Base-by-base conservation (phyloP, 768 basidiomycete genomes). In the Lactifluus piperatus region DNA sequence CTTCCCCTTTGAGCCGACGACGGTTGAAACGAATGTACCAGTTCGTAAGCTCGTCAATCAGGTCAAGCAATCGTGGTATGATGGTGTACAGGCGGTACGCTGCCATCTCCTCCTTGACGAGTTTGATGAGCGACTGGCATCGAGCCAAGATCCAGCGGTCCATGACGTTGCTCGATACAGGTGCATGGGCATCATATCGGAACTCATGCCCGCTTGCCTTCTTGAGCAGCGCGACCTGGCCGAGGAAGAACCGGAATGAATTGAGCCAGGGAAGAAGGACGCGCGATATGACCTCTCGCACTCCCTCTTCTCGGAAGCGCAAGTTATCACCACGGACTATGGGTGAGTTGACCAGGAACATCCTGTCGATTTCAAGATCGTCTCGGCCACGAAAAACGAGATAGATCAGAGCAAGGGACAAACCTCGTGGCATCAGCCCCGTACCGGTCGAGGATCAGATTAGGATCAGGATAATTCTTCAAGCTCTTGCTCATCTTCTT, bases 1-100 rank as follows among this genome's bases (percentile, higher is more conserved):
- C 88, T 71, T 95, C 91, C 46, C 97, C 97, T 79, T 99, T 99
- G 60, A 99, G 76, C 16, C 97, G 82, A 65, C 86, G 87, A 45
- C 97, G 85, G 74, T 99, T 99, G 77, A 98, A 98, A 49, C 97
- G 92, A 69, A 99, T 98, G 74, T 99, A 99, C 94, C 94, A 97
- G 70, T 99, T 99, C 22, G 97, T 99, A 59, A 98, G 79, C 71
- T 98, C 97, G 65, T 95, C 92, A 30, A 99, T 81, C 58, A 99
- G 84, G 63, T 90, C 88, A 58, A 98, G 77, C 43, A 97, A 77
- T 34, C 92, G 84, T n/a, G 94, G 94, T 62, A 97, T 92, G 76
- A 99, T 89, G 63, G 93, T 98, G 74, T 98, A 98, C 14, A 99
- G 81, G 63, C 94, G 82, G 74, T 99, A 99, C 18, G 94, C 92